phyloP scores from a whole-genome alignment of 805 yeast genomes.

The Nakazawaea peltata region DNA sequence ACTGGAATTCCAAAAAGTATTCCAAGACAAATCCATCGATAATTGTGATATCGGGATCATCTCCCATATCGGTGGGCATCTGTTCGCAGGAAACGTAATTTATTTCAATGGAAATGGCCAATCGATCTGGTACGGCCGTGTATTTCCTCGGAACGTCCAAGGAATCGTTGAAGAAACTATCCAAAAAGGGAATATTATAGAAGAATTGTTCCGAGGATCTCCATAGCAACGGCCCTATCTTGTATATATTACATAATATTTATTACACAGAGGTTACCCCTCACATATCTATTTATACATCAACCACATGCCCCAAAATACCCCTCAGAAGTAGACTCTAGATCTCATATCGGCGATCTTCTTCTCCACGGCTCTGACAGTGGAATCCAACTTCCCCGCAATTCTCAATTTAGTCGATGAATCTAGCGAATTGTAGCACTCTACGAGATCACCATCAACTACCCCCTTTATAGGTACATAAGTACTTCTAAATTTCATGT shows the following conservation, averaged over 20 bases:
- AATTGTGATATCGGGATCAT: conserved; percentile 42
- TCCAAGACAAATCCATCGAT: conserved; percentile 27
- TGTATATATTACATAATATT: no score
- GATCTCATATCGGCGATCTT: conserved; percentile 45
- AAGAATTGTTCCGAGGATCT: conserved; percentile 42
- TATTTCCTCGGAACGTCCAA: conserved; percentile 57
- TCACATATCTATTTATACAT: not conserved
- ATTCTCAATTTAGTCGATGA: conserved; percentile 27
- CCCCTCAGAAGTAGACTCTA: conserved; percentile 20
- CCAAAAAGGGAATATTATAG: conserved; percentile 37
- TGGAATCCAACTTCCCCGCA: conserved; percentile 34
- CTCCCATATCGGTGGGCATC: conserved; percentile 84
- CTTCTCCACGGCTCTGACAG: conserved; percentile 40
- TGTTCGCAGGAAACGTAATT: conserved; percentile 75
- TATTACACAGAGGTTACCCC: not conserved
- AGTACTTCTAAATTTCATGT: conserved; percentile 61
- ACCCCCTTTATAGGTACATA: conserved; percentile 73
- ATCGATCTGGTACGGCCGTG: conserved; percentile 72
- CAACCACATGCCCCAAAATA: not conserved
- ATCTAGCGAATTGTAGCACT: conserved; percentile 34
- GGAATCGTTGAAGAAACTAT: conserved; percentile 55
- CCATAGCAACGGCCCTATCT: no score
- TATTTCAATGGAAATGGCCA: conserved; percentile 38
- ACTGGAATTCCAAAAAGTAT: conserved; percentile 39
- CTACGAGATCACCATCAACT: conserved; percentile 86